These are phyloP conservation scores for Backusella parvicylindrica DNA, from an alignment of 192 early-diverging fungal species.

Conservation along the genomic window DNA sequence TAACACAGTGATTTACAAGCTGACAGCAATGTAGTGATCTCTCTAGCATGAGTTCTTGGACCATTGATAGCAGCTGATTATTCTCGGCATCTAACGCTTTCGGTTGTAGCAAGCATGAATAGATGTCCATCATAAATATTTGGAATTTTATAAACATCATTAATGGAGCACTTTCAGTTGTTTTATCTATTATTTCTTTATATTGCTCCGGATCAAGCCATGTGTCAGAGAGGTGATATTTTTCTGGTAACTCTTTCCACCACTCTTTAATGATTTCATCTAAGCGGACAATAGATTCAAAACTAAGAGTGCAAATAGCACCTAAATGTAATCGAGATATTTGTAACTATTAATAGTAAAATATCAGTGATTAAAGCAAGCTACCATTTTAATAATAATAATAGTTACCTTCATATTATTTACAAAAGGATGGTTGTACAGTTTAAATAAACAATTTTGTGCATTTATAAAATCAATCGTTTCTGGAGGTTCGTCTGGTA, in stretches of 20 bases:
- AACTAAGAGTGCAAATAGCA: not conserved
- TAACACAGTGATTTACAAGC: not conserved
- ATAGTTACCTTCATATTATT: not conserved
- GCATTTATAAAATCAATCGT: not conserved
- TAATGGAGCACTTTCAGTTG: not conserved
- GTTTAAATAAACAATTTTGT: not conserved
- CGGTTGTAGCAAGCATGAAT: not conserved
- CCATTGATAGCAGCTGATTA: not conserved
- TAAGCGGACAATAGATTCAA: not conserved
- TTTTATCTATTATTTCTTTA: not conserved
- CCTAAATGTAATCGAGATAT: not conserved
- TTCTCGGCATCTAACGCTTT: not conserved
- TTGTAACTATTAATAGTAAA: not conserved
- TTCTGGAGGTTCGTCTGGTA: not conserved
- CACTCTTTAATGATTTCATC: not conserved
- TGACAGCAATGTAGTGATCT: not conserved
- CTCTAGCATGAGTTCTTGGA: not conserved
- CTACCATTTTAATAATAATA: not conserved
- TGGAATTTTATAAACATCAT: not conserved
- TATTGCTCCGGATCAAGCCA: not conserved
- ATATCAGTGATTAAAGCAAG: not conserved
- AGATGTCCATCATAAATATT: conserved; percentile 1
- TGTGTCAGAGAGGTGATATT: not conserved
- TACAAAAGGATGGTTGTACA: not conserved
- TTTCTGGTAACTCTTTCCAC: not conserved